These are phyloP conservation scores for Astrothelium subdiscretum DNA, from an alignment of 495 filamentous ascomycete genomes.

Conservation along the genomic window DNA sequence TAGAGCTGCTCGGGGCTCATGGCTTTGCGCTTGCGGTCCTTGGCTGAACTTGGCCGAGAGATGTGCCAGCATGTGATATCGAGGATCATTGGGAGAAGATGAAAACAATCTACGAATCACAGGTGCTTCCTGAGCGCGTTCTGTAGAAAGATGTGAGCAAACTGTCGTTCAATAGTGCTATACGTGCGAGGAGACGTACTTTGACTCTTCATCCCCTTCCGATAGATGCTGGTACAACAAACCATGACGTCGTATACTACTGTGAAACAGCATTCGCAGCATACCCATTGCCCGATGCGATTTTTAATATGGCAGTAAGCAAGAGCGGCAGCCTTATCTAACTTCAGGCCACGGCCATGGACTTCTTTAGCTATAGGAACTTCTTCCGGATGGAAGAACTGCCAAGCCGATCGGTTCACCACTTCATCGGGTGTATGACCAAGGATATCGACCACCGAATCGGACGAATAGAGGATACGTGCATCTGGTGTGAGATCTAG, in stretches of 20 bases:
- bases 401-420: conserved; percentile 65
- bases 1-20: conserved; percentile 72
- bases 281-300: conserved; percentile 59
- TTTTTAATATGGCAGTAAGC: conserved; percentile 66
- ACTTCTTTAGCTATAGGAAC: conserved; percentile 61
- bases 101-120: conserved; percentile 68
- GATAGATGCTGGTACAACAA: conserved; percentile 73
- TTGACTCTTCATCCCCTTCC: conserved; percentile 54
- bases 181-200: conserved; percentile 42
- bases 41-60: conserved; percentile 72
- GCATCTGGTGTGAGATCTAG: conserved; percentile 66
- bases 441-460: conserved; percentile 71
- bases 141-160: conserved; percentile 31
- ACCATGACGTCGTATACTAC: conserved; percentile 80
- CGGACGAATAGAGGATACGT: conserved; percentile 71
- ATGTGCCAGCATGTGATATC: conserved; percentile 84
- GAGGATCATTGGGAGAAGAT: conserved; percentile 69
- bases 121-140: conserved; percentile 68
- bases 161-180: conserved; percentile 3
- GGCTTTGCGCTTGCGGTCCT: conserved; percentile 43
- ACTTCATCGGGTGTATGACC: conserved; percentile 70
- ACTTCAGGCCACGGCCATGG: conserved; percentile 58
- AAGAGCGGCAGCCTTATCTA: conserved; percentile 78
- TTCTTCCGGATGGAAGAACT: conserved; percentile 78
- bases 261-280: conserved; percentile 83